Base-by-base conservation (phyloP, 2,329 filamentous ascomycete genomes). In the Zelopaecilomyces penicillatus region DNA sequence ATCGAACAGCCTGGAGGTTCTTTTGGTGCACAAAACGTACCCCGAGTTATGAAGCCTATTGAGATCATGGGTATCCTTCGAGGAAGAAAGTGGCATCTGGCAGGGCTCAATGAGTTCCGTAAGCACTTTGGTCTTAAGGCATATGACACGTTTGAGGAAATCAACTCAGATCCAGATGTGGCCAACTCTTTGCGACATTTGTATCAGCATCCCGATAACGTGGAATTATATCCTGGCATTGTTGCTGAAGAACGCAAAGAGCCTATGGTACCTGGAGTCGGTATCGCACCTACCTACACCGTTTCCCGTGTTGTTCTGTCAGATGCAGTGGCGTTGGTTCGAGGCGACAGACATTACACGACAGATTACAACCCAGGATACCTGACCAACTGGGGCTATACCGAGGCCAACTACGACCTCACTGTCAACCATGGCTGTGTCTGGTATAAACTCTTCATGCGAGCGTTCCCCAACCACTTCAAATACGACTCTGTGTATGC, bases 301-400 rank as follows among this genome's bases (percentile, higher is more conserved):
- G 82, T 88, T 48, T 87, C 83, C 0, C 78, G 85, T 19, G 86
- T 85, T 3, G 79, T 91, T 3, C 65, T 91, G 5, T 87, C 83
- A 0, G 86, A 91, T 53, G 85, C 86, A 1, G 84, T 90, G 0
- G 76, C 82, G n/a, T 73, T 91, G 5, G 85, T 89, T 5, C 77
- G 86, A 27, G 84, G 85, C 31, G 87, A 93, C 57, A 71, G 87
- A 19, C 83, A 87, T 66, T 89, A 89, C 67, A 90, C 85, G 0
- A 71, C 65, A n/a, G 86, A 91, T 61, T 90, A 85, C 60, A 79
- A 82, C 52, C 78, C 87, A 0, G 76, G 79, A 6, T 79, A 81
- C 53, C 65, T 94, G 39, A 94, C 87, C 1, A 89, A 87, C 65
- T 95, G 87, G 87, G 87, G 87, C 19, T 91, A 78, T 67, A 78